Evolutionary conservation across 768 basidiomycete genomes (phyloP), one percentile per base, ranked within the genome.

Genomic region (Suillus spraguei): DNA sequence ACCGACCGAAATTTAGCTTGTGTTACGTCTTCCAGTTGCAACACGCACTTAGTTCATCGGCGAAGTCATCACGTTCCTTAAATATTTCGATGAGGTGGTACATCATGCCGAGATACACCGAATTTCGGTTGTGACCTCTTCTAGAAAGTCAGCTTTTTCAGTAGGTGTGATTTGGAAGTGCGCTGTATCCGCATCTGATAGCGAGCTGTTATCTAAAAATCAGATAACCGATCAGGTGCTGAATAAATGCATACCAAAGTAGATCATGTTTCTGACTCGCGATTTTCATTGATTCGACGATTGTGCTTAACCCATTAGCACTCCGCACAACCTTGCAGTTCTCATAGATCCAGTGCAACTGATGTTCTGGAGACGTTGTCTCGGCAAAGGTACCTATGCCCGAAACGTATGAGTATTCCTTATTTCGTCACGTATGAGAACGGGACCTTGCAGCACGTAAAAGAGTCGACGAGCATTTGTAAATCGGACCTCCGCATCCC

Each of bases 11-110:
- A 41, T 73, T 73, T 50, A 64, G 60, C 38, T 62, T 36, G 14
- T 33, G 6, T 47, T 58, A 54, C 39, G 47, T 38, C 35, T 49
- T 61, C 17, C 50, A 20, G 16, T 22, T 20, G 44, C 22, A 46
- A 54, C 13, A 75, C 96, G 82, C 77, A 97, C 97, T 99, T 55
- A 99, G 81, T 77, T 99, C 97, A 68, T 97, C 95, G 2, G 93
- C 95, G 74, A 99, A 98, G 69, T 95, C 89, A 63, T 96, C 94
- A 67, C 97, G 91, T 4, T 90, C 89, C 72, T 97, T 91, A 77
- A 94, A 95, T 33, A 95, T 85, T 77, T 99, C 97, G 16, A 98
- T 89, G 61, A 99, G 78, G 72, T 97, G 95, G 74, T 99, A 99
- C 50, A 98, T 79, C 88, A 98, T 94, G 10, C 93, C 95, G 36